Evolutionary conservation across 768 basidiomycete species (phyloP), one percentile per base, ranked within the genome.

Genomic region (Lyophyllum decastes): DNA sequence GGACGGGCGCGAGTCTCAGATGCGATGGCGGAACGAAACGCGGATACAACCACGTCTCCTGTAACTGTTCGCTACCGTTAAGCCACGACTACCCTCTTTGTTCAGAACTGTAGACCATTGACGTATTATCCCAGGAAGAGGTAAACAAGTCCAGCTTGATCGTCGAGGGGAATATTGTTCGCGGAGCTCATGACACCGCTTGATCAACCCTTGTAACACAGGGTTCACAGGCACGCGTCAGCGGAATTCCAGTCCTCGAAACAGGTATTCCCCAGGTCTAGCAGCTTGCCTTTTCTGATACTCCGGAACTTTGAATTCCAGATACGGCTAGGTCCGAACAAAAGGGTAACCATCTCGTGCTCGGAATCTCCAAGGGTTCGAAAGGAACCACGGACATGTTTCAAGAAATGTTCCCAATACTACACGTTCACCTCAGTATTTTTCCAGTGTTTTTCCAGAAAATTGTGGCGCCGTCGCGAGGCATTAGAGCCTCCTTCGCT

Each of bases 271-370:
- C 69, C 69, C 64, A 72, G 69, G 69, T 66, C 67, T 67, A 73
- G 69, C 61, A 70, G 66, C 68, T 78, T 78, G 69, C 72, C 74
- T 73, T 75, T 78, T 78, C 64, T 64, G 70, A 70, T 64, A 70
- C 68, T 74, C 47, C 79, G 78, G 76, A 78, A 77, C 79, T 75
- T 74, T 72, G 75, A 67, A 71, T 77, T 72, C 78, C 76, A 68
- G 69, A 73, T 82, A 75, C 78, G 77, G 79, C 78, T 76, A 81
- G 76, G 76, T 67, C 73, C 72, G 74, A 76, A 72, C 66, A 70
- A 70, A 70, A n/a, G 59, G 68, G 67, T 61, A 64, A 68, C 61
- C 62, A 70, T 61, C 65, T 65, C 66, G 70, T 71, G 68, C 72
- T 71, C 69, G 72, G 73, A 72, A 64, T 66, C 71, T 72, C 70